Percentiles rank a stretch among this genome's conserved stretches.
These are phyloP conservation scores for Acanthamoeba healyi DNA, from an alignment of 208 protist genomes.

Conservation along the genomic window DNA sequence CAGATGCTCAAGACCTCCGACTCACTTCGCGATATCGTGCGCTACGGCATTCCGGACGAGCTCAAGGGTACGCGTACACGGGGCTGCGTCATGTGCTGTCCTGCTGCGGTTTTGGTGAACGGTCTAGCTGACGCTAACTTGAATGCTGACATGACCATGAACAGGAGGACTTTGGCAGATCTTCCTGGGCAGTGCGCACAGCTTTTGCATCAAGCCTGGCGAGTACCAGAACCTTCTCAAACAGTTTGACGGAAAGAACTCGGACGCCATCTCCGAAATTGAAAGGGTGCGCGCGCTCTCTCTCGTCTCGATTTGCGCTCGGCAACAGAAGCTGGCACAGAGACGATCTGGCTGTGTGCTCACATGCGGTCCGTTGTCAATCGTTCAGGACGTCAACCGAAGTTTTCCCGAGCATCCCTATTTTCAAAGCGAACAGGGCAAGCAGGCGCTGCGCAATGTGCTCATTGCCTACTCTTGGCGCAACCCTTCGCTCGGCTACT, in stretches of 20 bases:
- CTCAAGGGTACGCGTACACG: slow-evolving; percentile 42
- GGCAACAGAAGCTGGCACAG: too few relatives aligned
- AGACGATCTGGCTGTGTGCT: too few relatives aligned
- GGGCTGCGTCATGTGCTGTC: background rate
- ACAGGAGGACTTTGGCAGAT: slow-evolving; percentile 72
- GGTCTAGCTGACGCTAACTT: too few relatives aligned
- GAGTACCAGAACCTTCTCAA: slow-evolving; percentile 69
- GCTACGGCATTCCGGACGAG: slow-evolving; percentile 61
- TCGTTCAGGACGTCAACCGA: slow-evolving; percentile 78
- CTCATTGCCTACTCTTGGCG: slow-evolving; percentile 81
- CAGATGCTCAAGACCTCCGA: slow-evolving; percentile 69
- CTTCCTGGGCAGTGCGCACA: slow-evolving; percentile 31
- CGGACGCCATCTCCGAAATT: slow-evolving; percentile 48
- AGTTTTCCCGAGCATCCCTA: slow-evolving; percentile 84
- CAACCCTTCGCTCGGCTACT: slow-evolving; percentile 61
- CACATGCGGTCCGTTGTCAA: too few relatives aligned
- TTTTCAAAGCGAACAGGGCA: slow-evolving; percentile 73
- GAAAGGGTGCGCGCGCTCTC: slow-evolving; percentile 11
- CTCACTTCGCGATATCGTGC: slow-evolving; percentile 16
- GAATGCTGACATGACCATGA: background rate
- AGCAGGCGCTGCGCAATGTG: slow-evolving; percentile 76
- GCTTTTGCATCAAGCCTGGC: slow-evolving; percentile 51
- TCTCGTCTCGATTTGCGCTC: background rate
- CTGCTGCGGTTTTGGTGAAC: background rate
- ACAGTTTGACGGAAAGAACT: slow-evolving; percentile 43